A percentile compares a stretch with the other conserved stretches of the same genome.
Conservation (phyloP, 2,329 filamentous ascomycete species). For the Drechmeria coniospora region DNA sequence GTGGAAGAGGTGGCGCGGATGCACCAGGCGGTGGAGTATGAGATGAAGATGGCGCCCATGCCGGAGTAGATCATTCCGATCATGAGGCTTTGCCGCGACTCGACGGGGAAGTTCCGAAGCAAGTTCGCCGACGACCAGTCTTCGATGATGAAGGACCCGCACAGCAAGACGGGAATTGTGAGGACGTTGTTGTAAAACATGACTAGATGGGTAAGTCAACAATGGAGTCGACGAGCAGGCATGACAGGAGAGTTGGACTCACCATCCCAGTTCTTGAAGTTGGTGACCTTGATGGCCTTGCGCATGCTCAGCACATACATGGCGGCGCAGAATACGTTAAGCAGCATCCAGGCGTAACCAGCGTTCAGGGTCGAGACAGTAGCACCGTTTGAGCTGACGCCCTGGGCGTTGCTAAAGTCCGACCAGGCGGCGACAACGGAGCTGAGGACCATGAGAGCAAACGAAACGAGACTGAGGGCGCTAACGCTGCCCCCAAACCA, state of each 20-base stretch:
- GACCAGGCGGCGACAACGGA: slow-evolving; percentile 94
- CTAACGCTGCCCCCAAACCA: slow-evolving; percentile 95
- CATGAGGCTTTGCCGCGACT: slow-evolving; percentile 63
- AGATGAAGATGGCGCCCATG: slow-evolving; percentile 88
- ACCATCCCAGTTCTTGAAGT: slow-evolving; percentile 99
- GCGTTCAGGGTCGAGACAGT: slow-evolving; percentile 83
- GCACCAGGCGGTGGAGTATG: slow-evolving; percentile 98
- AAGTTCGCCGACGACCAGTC: slow-evolving; percentile 87
- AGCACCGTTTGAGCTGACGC: slow-evolving; percentile 49
- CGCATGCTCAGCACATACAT: slow-evolving; percentile 86
- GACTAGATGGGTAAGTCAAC: slow-evolving; percentile 41
- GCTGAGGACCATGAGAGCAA: slow-evolving; percentile 91
- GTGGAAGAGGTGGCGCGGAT: slow-evolving; percentile 94
- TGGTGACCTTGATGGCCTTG: slow-evolving; percentile 98
- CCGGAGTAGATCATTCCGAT: slow-evolving; percentile 89
- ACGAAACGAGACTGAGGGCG: slow-evolving; percentile 75
- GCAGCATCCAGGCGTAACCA: slow-evolving; percentile 93
- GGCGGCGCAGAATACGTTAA: slow-evolving; percentile 92
- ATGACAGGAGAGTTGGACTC: slow-evolving; percentile 28
- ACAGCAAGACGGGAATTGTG: slow-evolving; percentile 78
- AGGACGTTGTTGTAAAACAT: slow-evolving; percentile 99
- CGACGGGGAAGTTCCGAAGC: slow-evolving; percentile 72
- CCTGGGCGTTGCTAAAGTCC: slow-evolving; percentile 74
- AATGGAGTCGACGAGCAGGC: not conserved
- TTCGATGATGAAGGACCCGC: slow-evolving; percentile 69